These are phyloP conservation scores for Chlorella sp. DNA, from an alignment of 139 green algal genomes.

Conservation along the genomic window DNA sequence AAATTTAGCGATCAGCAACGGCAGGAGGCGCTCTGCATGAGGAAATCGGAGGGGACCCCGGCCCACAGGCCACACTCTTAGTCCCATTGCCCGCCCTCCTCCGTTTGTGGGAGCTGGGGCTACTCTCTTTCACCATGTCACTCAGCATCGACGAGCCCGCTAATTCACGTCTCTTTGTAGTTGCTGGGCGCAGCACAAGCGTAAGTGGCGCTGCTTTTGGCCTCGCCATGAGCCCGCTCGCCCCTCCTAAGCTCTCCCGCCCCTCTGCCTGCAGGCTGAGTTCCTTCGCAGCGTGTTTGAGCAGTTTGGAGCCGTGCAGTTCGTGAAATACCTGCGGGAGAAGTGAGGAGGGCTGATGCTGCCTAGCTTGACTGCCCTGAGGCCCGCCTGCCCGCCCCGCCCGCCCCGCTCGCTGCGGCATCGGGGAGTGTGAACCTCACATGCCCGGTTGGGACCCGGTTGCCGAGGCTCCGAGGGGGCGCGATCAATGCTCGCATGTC, in stretches of 20 bases:
- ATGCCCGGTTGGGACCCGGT: slow-evolving; percentile 6
- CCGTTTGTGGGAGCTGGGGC: slow-evolving; percentile 20
- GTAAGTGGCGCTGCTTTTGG: slow-evolving; percentile 23
- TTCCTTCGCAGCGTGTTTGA: slow-evolving; percentile 52
- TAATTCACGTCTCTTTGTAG: slow-evolving; percentile 49
- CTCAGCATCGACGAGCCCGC: slow-evolving; percentile 53
- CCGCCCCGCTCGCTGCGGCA: not conserved
- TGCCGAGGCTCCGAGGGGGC: not conserved
- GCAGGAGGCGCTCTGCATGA: not conserved
- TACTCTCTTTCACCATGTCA: slow-evolving; percentile 37
- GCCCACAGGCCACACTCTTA: not conserved
- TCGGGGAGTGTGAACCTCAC: not conserved
- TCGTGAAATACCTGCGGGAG: slow-evolving; percentile 57
- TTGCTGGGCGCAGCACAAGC: slow-evolving; percentile 49
- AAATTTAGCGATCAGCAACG: not conserved
- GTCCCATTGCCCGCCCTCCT: not conserved
- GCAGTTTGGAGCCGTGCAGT: slow-evolving; percentile 45
- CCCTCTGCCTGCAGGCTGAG: slow-evolving; percentile 46
- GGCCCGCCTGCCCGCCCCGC: not conserved
- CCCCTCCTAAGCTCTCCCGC: slow-evolving; percentile 4
- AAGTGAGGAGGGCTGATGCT: slow-evolving; percentile 41
- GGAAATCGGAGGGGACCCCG: not conserved
- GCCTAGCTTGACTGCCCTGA: slow-evolving; percentile 12
- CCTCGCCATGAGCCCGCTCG: not conserved
- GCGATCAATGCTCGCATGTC: slow-evolving; percentile 20